Evolutionary conservation across 345 rosid genomes (phyloP).

Genomic region (Capsella bursapastoris): DNA sequence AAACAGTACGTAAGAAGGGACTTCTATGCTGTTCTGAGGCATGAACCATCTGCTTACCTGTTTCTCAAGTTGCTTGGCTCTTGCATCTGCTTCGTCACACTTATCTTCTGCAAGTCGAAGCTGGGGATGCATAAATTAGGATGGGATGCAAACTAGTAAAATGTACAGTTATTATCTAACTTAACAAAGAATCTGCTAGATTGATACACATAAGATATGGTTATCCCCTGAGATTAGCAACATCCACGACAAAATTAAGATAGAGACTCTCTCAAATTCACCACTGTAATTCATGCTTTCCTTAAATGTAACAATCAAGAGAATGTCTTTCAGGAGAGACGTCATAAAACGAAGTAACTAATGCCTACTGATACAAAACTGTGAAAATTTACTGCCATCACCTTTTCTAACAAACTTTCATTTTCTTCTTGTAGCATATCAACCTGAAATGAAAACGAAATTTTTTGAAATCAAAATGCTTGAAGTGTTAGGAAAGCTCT

Average conservation of each 20-base stretch:
- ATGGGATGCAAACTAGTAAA: constrained; percentile 35
- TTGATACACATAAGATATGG: constrained; percentile 2
- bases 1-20: constrained; percentile 4
- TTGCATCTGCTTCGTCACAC: constrained; percentile 84
- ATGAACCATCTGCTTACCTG: constrained; percentile 53
- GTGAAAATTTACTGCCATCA: constrained; percentile 47
- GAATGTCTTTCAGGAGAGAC: background rate
- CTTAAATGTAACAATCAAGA: background rate
- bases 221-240: background rate
- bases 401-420: constrained; percentile 64
- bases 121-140: constrained; percentile 64
- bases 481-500: constrained; percentile 13
- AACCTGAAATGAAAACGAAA: constrained; percentile 58
- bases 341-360: constrained; percentile 16
- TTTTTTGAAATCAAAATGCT: constrained; percentile 12
- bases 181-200: constrained; percentile 24
- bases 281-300: background rate
- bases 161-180: background rate
- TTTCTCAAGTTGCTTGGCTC: constrained; percentile 86
- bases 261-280: background rate
- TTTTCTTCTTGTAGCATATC: constrained; percentile 80
- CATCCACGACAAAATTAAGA: background rate
- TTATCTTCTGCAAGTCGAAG: constrained; percentile 86
- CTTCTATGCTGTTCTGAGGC: constrained; percentile 14
- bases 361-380: constrained; percentile 25